A percentile compares a stretch with the other conserved stretches of the same genome.
Evolutionary conservation across 2,329 filamentous ascomycete genomes (phyloP).

Genomic region (Lasiodiplodia sp.): DNA sequence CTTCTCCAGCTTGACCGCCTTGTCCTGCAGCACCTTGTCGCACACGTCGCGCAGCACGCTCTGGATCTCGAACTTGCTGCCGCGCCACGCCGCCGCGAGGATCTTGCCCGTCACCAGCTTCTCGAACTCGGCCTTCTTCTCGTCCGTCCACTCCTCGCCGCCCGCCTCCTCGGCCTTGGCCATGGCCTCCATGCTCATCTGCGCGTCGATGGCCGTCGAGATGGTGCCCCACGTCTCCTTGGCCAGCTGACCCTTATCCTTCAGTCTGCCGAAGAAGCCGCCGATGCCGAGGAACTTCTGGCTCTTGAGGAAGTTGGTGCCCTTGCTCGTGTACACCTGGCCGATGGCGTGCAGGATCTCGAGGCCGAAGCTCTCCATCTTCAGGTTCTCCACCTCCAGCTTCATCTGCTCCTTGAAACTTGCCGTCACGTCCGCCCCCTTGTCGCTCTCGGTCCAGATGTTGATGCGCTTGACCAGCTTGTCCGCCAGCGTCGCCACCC

Average conservation of each 20-base stretch:
- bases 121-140: conserved; percentile 95
- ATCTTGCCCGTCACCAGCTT: conserved; percentile 97
- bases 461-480: conserved; percentile 91
- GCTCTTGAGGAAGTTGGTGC: conserved; percentile 84
- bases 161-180: conserved; percentile 92
- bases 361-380: conserved; percentile 98
- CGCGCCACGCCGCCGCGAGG: conserved; percentile 92
- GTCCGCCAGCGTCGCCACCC: conserved; percentile 80
- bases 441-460: conserved; percentile 98
- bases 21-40: conserved; percentile 81
- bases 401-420: conserved; percentile 95
- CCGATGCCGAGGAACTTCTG: conserved; percentile 97
- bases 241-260: conserved; percentile 94
- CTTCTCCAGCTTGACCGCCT: conserved; percentile 82
- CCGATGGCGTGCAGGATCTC: conserved; percentile 97
- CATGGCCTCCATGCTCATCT: conserved; percentile 99
- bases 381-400: conserved; percentile 95
- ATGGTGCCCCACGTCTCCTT: conserved; percentile 99
- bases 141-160: conserved; percentile 97
- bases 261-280: conserved; percentile 91
- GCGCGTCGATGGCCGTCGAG: conserved; percentile 92
- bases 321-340: conserved; percentile 87
- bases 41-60: conserved; percentile 94
- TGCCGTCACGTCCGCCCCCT: conserved; percentile 79
- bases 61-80: conserved; percentile 98